Percentiles rank a stretch among this genome's conserved stretches.
These are phyloP conservation scores for Debaryomyces castellii DNA, from an alignment of 805 yeast species.

Conservation along the genomic window DNA sequence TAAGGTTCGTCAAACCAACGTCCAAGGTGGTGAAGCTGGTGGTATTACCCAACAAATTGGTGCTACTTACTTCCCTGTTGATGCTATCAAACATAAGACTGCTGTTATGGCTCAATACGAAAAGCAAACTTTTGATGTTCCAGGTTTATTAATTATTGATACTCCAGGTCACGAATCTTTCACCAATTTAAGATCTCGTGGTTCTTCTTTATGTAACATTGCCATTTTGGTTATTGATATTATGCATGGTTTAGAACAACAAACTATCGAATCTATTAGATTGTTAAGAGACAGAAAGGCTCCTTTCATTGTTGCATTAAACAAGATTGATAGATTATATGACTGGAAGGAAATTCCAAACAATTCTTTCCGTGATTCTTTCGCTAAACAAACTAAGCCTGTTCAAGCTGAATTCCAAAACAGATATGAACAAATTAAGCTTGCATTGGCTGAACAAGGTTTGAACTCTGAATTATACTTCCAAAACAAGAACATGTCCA, in stretches of 20 bases:
- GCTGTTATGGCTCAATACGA: constrained; percentile 86
- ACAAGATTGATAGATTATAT: constrained; percentile 95
- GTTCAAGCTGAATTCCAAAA: constrained; percentile 92
- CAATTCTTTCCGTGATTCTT: constrained; percentile 94
- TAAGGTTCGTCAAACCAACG: constrained; percentile 97
- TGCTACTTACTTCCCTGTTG: constrained; percentile 99
- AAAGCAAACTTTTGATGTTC: constrained; percentile 86
- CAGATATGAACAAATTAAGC: constrained; percentile 78
- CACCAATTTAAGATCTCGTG: constrained; percentile 96
- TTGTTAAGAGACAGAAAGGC: constrained; percentile 95
- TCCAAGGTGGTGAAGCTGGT: constrained; percentile 99
- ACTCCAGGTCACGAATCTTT: constrained; percentile 99
- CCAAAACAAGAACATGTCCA: constrained; percentile 91
- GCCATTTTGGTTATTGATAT: constrained; percentile 98
- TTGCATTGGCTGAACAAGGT: constrained; percentile 96
- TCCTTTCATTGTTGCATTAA: constrained; percentile 94
- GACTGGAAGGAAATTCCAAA: constrained; percentile 92
- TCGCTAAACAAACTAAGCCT: constrained; percentile 73
- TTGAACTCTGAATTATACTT: constrained; percentile 94
- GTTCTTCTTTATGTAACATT: constrained; percentile 98
- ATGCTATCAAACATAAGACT: constrained; percentile 87
- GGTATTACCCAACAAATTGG: constrained; percentile 99
- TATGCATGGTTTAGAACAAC: constrained; percentile 99
- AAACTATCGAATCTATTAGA: constrained; percentile 91
- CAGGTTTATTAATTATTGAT: constrained; percentile 94